Conservation (phyloP, 768 basidiomycete genomes). For the Tylopilus intermedius region DNA sequence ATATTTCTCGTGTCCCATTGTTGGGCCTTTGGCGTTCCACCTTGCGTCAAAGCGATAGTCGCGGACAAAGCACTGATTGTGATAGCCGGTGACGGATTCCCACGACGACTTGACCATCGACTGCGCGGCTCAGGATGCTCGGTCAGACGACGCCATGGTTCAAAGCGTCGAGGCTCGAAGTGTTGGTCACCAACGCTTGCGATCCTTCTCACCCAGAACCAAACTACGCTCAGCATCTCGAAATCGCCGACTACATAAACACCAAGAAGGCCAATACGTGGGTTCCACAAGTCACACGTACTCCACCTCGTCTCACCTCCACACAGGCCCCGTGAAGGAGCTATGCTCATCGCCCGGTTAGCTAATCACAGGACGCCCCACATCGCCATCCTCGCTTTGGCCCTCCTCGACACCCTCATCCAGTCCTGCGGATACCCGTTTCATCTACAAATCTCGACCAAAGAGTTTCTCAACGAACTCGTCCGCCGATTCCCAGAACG, state of each 20-base stretch:
- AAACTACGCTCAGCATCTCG: constrained; percentile 87
- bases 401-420: constrained; percentile 86
- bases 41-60: constrained; percentile 7
- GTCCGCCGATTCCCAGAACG: constrained; percentile 97
- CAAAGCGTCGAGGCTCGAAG: constrained; percentile 58
- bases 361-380: constrained; percentile 94
- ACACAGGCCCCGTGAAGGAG: constrained; percentile 82
- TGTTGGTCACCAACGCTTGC: constrained; percentile 77
- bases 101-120: neutral
- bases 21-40: neutral
- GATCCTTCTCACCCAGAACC: constrained; percentile 83
- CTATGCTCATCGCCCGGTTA: constrained; percentile 75
- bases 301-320: neutral
- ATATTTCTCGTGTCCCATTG: constrained; percentile 5
- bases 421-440: constrained; percentile 96
- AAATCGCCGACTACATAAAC: constrained; percentile 91
- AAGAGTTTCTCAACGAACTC: constrained; percentile 97
- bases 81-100: neutral
- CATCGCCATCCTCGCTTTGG: constrained; percentile 78
- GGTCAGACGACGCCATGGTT: constrained; percentile 49
- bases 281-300: constrained; percentile 22
- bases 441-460: constrained; percentile 93
- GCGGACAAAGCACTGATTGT: neutral
- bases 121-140: constrained; percentile 36
- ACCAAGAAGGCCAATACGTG: constrained; percentile 95